Conservation (phyloP, 1,284 basidiomycete species). For the Vanrija sp. region DNA sequence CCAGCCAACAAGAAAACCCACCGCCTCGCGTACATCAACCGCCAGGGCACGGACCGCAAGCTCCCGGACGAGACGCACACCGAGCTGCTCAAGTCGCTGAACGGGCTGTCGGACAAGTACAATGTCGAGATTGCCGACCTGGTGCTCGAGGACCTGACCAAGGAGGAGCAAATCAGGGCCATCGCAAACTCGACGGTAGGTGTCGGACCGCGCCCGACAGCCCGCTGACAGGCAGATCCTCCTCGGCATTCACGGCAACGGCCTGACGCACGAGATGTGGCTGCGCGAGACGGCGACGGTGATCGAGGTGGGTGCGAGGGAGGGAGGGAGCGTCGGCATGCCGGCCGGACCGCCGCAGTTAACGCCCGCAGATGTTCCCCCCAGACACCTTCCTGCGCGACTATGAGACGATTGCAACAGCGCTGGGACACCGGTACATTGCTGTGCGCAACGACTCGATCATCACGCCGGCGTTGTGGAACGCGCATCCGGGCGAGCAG, state of each 20-base stretch:
- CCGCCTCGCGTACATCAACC: constrained; percentile 33
- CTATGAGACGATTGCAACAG: neutral
- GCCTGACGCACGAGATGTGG: constrained; percentile 26
- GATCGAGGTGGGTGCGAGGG: constrained; percentile 27
- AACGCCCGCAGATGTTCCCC: neutral
- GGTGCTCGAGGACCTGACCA: neutral
- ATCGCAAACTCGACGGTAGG: constrained; percentile 10
- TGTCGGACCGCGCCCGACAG: neutral
- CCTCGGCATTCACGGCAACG: constrained; percentile 25
- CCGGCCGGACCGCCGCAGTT: too few relatives aligned
- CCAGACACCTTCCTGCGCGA: neutral
- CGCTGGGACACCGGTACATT: constrained; percentile 20
- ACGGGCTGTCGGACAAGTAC: constrained; percentile 5
- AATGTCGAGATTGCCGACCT: neutral
- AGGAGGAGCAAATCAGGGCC: neutral
- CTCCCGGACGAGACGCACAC: neutral
- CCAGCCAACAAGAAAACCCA: neutral
- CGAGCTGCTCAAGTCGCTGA: neutral
- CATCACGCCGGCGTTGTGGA: constrained; percentile 18
- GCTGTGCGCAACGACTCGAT: constrained; percentile 19
- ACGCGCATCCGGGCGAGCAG: constrained; percentile 15
- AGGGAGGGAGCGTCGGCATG: too few relatives aligned
- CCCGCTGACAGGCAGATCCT: constrained; percentile 14
- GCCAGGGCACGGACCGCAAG: constrained; percentile 19
- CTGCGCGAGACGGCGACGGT: constrained; percentile 20